phyloP scores from a whole-genome alignment of 345 rosid species.

The Fremontodendron californicum region DNA sequence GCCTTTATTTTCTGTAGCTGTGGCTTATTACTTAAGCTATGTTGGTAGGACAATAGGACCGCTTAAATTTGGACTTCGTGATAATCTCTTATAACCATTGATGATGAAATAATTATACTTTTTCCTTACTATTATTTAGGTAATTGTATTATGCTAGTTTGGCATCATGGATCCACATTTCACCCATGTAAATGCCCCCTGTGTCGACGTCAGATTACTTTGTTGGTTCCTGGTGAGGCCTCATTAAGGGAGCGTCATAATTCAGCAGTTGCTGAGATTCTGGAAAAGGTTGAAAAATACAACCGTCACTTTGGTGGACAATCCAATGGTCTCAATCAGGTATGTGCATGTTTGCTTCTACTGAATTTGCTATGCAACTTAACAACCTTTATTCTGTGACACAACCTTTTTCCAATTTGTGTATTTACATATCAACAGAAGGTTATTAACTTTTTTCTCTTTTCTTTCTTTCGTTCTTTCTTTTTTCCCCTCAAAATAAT shows the following conservation, averaged over 20 bases:
- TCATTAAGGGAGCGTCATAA: constrained; percentile 44
- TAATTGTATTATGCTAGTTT: constrained; percentile 77
- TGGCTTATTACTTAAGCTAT: background rate
- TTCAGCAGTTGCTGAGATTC: constrained; percentile 40
- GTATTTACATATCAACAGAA: background rate
- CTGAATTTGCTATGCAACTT: constrained; percentile 1
- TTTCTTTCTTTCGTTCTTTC: background rate
- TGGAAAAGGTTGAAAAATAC: constrained; percentile 56
- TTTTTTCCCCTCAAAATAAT: background rate
- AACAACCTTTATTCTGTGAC: background rate
- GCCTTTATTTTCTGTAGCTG: background rate
- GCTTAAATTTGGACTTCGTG: background rate
- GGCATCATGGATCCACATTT: constrained; percentile 69
- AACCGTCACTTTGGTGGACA: constrained; percentile 70
- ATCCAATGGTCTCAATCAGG: constrained; percentile 59
- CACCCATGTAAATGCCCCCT: constrained; percentile 84
- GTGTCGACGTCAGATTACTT: constrained; percentile 80
- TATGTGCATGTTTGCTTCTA: constrained; percentile 13
- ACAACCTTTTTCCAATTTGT: background rate
- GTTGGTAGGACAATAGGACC: background rate
- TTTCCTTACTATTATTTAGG: constrained; percentile 34
- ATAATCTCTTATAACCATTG: background rate
- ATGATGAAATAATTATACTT: background rate
- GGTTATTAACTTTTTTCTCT: background rate
- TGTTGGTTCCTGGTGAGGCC: constrained; percentile 68